These are phyloP conservation scores for Colletotrichum sp. DNA, from an alignment of 2,329 filamentous ascomycete genomes.

Conservation along the genomic window DNA sequence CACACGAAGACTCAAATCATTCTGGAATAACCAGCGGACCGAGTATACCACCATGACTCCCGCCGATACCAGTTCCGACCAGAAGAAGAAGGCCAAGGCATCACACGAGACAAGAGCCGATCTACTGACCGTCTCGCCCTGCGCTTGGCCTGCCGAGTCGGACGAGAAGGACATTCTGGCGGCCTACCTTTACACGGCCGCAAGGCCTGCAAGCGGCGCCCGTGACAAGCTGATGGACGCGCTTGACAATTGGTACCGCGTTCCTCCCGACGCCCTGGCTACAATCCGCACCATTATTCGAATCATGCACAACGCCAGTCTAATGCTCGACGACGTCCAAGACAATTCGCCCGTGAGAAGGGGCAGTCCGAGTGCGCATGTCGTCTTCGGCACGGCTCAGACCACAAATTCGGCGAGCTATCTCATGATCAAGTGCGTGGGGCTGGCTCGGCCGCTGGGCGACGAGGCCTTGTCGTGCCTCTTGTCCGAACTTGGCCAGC, in stretches of 20 bases:
- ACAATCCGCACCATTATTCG: not conserved
- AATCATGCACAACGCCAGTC: conserved; percentile 1
- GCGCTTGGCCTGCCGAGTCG: not conserved
- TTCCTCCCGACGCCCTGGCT: not conserved
- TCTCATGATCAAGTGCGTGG: conserved; percentile 24
- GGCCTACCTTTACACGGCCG: not conserved
- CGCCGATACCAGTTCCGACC: not conserved
- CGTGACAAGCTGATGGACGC: conserved; percentile 3
- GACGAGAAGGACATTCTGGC: conserved; percentile 7
- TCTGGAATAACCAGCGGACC: not conserved
- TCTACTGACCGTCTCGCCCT: conserved; percentile 1
- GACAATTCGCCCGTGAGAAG: conserved; percentile 37
- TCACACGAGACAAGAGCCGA: not conserved
- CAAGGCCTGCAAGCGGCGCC: not conserved
- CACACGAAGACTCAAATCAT: not conserved
- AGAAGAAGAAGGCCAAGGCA: not conserved
- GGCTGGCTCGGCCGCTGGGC: conserved; percentile 21
- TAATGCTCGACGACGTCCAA: conserved; percentile 40
- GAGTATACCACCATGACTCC: conserved; percentile 3
- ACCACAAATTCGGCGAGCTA: conserved; percentile 40
- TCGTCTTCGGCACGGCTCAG: conserved; percentile 38
- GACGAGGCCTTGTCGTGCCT: conserved; percentile 23
- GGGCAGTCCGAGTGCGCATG: conserved; percentile 36
- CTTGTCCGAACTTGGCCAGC: not conserved
- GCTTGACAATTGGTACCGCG: not conserved